Evolutionary conservation across 1,284 basidiomycete genomes (phyloP), one percentile per base, ranked within the genome.

Genomic region (Malassezia dermatis): DNA sequence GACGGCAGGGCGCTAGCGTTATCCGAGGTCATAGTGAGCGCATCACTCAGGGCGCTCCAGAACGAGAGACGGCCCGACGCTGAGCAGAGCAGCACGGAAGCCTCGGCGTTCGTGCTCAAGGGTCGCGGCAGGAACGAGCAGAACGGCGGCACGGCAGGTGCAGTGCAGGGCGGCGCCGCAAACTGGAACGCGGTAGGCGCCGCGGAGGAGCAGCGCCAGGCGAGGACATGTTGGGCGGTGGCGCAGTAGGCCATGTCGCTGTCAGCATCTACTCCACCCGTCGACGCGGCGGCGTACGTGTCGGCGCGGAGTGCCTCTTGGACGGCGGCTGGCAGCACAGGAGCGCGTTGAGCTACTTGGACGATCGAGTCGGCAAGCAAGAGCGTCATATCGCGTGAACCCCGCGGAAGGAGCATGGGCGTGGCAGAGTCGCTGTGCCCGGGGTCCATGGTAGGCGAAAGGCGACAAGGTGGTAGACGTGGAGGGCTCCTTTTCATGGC

Each of bases 341-440:
- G 50, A 21, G 43, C 39, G 8, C 32, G 26, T 23, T 52, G 50
- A 10, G 40, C 30, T 26, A 57, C 55, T 21, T 34, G 44, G 1
- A 57, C 21, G 19, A 57, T 41, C 23, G 55, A 57, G 44, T 57
- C 55, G 27, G 51, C 41, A 19, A 57, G 39, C 21, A 57, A 43
- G 23, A 45, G 19, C 26, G 19, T 39, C 13, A 49, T 34, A 30
- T 48, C 50, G 24, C 50, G 48, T 15, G 35, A 24, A 15, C 34
- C 43, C 10, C 32, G 28, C 5, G 19, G 26, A 17, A 24, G 35
- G 15, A 21, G 31, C 37, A 37, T 23, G 26, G 52, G 28, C 53
- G 48, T 41, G 21, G 30, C 53, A 15, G 28, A 19, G 40, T 47
- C 44, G 27, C 44, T 2, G 19, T 39, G 37, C 37, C 37, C 37